These are phyloP conservation scores for Aphanoascus verrucosus DNA, from an alignment of 2,329 filamentous ascomycete genomes.

Conservation along the genomic window DNA sequence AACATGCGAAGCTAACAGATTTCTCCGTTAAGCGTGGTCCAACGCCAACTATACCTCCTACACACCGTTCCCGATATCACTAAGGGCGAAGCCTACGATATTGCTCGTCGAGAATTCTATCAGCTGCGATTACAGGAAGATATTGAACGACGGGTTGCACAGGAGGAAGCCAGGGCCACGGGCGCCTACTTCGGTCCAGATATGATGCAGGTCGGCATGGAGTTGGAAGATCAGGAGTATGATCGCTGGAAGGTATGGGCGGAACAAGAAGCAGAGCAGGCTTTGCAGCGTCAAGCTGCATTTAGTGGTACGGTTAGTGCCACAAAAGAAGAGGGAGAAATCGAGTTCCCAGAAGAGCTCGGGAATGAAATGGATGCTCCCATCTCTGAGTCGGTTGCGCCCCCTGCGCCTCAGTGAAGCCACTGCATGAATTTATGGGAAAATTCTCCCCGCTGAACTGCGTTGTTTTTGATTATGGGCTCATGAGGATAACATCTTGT, in stretches of 20 bases:
- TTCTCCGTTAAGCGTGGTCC: conserved; percentile 59
- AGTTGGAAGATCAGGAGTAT: conserved; percentile 67
- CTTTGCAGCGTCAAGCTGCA: conserved; percentile 40
- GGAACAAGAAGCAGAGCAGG: conserved; percentile 39
- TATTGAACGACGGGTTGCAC: conserved; percentile 67
- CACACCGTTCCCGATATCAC: conserved; percentile 49
- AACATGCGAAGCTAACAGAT: not conserved
- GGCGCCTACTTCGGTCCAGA: conserved; percentile 82
- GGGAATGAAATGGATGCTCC: not conserved
- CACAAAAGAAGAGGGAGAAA: not conserved
- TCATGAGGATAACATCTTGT: too few species aligned
- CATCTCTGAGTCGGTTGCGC: not conserved
- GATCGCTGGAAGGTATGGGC: conserved; percentile 84
- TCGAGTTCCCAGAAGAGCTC: not conserved
- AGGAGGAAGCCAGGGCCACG: conserved; percentile 74
- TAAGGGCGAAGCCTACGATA: conserved; percentile 67
- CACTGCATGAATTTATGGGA: not conserved
- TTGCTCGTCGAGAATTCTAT: conserved; percentile 84
- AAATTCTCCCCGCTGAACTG: too few species aligned
- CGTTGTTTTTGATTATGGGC: too few species aligned
- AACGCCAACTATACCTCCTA: conserved; percentile 82
- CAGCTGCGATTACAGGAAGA: conserved; percentile 69
- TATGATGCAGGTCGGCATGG: conserved; percentile 64
- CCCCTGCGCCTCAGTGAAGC: not conserved
- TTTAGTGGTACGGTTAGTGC: conserved; percentile 21